Conservation (phyloP, 2,329 filamentous ascomycete genomes). For the Arthrobotrys sphaeroides region DNA sequence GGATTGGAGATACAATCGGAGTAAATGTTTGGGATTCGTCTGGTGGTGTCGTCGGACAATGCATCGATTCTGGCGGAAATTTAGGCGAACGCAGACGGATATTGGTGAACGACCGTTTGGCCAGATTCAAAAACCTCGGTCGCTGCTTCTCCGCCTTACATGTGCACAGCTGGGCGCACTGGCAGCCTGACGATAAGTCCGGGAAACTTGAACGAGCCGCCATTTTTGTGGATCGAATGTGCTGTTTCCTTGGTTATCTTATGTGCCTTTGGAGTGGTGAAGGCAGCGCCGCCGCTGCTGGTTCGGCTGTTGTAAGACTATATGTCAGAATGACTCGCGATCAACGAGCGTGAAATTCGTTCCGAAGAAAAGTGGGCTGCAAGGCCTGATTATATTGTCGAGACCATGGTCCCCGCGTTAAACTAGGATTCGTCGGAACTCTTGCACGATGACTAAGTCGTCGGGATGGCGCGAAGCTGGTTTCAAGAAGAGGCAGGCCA, state of each 20-base stretch:
- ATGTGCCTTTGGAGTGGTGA: neutral
- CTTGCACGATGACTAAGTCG: constrained; percentile 36
- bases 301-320: constrained; percentile 40
- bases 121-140: constrained; percentile 48
- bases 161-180: constrained; percentile 40
- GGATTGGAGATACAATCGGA: neutral
- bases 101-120: constrained; percentile 51
- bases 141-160: constrained; percentile 50
- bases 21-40: constrained; percentile 31
- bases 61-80: constrained; percentile 34
- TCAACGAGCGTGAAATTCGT: constrained; percentile 42
- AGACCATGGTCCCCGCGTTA: constrained; percentile 15
- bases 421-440: constrained; percentile 38
- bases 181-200: constrained; percentile 24
- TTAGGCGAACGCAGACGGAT: constrained; percentile 50
- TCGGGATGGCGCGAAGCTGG: constrained; percentile 20
- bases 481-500: constrained; percentile 29
- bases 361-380: constrained; percentile 42
- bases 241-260: neutral
- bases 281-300: neutral
- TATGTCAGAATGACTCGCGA: constrained; percentile 48
- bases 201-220: constrained; percentile 17
- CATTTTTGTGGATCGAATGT: constrained; percentile 23
- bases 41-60: constrained; percentile 47
- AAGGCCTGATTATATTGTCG: constrained; percentile 52